phyloP scores from a whole-genome alignment of 2,329 filamentous ascomycete species.

The Huntiella bhutanensis region DNA sequence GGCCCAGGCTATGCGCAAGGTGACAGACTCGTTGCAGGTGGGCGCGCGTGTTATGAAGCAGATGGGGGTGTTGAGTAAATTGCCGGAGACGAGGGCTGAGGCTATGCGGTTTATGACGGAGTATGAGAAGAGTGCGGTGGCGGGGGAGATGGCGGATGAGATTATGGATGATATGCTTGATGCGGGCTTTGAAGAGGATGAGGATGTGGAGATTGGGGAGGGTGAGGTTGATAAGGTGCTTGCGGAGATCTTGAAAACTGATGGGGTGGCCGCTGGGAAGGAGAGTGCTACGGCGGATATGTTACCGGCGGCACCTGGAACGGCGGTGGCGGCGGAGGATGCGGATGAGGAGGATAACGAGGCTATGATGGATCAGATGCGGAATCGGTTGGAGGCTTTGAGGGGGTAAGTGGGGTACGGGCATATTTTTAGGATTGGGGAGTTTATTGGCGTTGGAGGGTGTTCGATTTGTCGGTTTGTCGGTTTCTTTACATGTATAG shows the following conservation, averaged over 20 bases:
- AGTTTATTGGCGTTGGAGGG: background rate
- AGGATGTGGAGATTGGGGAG: conserved; percentile 22
- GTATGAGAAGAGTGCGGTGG: conserved; percentile 84
- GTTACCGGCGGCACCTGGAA: conserved; percentile 28
- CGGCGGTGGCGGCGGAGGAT: conserved; percentile 30
- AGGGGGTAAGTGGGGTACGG: conserved; percentile 44
- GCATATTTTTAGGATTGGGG: background rate
- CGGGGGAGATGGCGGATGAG: conserved; percentile 93
- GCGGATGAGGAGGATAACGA: conserved; percentile 71
- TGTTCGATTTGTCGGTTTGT: background rate
- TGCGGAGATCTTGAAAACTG: conserved; percentile 73
- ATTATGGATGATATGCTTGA: conserved; percentile 57
- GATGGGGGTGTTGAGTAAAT: conserved; percentile 64
- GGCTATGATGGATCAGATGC: conserved; percentile 85
- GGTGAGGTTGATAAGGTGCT: conserved; percentile 86
- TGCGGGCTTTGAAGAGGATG: conserved; percentile 44
- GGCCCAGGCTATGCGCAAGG: conserved; percentile 86
- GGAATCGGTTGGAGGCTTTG: conserved; percentile 72
- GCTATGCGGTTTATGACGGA: conserved; percentile 87
- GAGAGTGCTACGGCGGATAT: conserved; percentile 36
- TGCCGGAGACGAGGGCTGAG: conserved; percentile 61
- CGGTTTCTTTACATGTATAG: background rate
- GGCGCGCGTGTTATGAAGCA: conserved; percentile 93
- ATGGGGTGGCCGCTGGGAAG: conserved; percentile 28
- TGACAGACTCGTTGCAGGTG: conserved; percentile 75